phyloP scores from a whole-genome alignment of 1,284 basidiomycete genomes.

The Tremellales sp. region DNA sequence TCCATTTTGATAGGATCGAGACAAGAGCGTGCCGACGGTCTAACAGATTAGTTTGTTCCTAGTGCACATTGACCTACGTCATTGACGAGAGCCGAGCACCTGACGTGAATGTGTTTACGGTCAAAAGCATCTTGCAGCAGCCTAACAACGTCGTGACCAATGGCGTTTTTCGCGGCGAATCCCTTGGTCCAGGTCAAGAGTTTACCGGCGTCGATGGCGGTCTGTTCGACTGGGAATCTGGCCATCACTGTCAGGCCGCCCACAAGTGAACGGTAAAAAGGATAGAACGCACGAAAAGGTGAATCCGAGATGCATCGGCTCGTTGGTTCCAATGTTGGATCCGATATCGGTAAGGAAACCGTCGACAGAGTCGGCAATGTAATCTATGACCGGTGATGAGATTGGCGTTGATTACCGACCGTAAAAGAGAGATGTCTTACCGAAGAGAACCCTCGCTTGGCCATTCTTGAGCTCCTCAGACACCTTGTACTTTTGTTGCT shows the following conservation, averaged over 20 bases:
- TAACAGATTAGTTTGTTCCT: conserved; percentile 36
- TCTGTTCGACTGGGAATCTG: conserved; percentile 93
- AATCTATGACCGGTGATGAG: conserved; percentile 59
- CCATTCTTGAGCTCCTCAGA: conserved; percentile 86
- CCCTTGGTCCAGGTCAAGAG: conserved; percentile 98
- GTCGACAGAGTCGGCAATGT: conserved; percentile 93
- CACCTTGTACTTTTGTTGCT: conserved; percentile 91
- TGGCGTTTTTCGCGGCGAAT: conserved; percentile 82
- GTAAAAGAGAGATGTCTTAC: conserved; percentile 51
- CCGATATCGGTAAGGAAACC: conserved; percentile 77
- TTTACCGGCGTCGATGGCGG: conserved; percentile 81
- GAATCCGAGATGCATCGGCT: conserved; percentile 74
- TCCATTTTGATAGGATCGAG: conserved; percentile 84
- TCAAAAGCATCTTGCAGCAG: conserved; percentile 91
- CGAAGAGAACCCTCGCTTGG: conserved; percentile 75
- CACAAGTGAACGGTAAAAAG: background rate
- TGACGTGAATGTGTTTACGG: conserved; percentile 88
- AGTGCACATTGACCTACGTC: conserved; percentile 61
- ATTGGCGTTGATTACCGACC: background rate
- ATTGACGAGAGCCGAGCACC: conserved; percentile 91
- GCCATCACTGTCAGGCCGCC: background rate
- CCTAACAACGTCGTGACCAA: conserved; percentile 87
- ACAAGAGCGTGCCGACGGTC: conserved; percentile 93
- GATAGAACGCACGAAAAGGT: conserved; percentile 64
- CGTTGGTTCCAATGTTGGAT: conserved; percentile 47